phyloP scores from a whole-genome alignment of 345 rosid genomes.

The Chamaenerion angustifolium region DNA sequence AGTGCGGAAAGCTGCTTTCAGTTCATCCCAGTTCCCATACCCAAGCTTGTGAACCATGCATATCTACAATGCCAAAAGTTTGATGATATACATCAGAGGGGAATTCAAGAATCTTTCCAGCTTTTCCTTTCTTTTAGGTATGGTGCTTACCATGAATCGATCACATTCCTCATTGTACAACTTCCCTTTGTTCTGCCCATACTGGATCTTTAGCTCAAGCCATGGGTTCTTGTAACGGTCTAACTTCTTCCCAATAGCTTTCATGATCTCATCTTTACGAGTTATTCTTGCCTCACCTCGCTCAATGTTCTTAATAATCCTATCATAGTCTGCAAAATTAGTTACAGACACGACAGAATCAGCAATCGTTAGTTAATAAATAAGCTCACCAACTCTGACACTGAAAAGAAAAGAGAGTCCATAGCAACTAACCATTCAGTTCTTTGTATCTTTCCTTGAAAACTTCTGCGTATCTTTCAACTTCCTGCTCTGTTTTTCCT shows the following conservation, averaged over 20 bases:
- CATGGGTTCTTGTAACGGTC: slow-evolving; percentile 98
- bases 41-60: slow-evolving; percentile 99
- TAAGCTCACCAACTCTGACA: not conserved
- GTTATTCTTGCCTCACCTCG: slow-evolving; percentile 93
- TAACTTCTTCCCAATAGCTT: slow-evolving; percentile 92
- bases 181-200: slow-evolving; percentile 97
- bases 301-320: slow-evolving; percentile 95
- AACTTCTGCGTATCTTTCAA: slow-evolving; percentile 75
- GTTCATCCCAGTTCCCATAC: slow-evolving; percentile 98
- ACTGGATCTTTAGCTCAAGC: slow-evolving; percentile 94
- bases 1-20: slow-evolving; percentile 78
- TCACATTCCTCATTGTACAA: slow-evolving; percentile 96
- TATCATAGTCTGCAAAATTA: slow-evolving; percentile 58
- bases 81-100: not conserved
- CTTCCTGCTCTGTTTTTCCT: slow-evolving; percentile 86
- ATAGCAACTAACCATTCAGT: slow-evolving; percentile 41
- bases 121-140: not conserved
- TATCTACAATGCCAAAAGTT: slow-evolving; percentile 27
- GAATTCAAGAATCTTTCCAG: not conserved
- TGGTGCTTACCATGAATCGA: slow-evolving; percentile 58
- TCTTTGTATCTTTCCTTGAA: slow-evolving; percentile 90
- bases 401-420: no score
- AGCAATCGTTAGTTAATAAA: not conserved
- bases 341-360: not conserved
- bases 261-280: slow-evolving; percentile 96